These are phyloP conservation scores for Rhizopogon vulgaris DNA, from an alignment of 768 basidiomycete genomes.

Conservation along the genomic window DNA sequence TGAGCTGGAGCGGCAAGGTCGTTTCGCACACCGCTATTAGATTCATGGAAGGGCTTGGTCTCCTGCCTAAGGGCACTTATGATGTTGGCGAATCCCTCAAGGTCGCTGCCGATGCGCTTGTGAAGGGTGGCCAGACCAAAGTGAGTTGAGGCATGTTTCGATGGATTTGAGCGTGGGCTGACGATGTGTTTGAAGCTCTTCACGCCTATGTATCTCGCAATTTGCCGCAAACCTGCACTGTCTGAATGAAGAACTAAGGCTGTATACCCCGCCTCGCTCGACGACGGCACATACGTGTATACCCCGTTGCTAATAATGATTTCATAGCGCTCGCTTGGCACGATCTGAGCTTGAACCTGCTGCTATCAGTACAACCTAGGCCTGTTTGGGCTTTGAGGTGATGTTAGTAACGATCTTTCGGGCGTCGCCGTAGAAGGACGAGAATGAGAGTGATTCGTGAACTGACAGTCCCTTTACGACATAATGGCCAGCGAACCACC, in stretches of 20 bases:
- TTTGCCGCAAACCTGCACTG: conserved; percentile 46
- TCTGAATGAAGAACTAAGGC: conserved; percentile 4
- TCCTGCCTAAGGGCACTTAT: conserved; percentile 89
- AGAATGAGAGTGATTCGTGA: too few relatives aligned
- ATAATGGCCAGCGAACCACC: too few relatives aligned
- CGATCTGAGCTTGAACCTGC: neutral
- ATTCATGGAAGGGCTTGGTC: conserved; percentile 66
- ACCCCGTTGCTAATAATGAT: conserved; percentile 1
- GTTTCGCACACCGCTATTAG: conserved; percentile 79
- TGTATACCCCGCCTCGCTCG: neutral
- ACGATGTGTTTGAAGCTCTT: conserved; percentile 51
- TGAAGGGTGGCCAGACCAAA: conserved; percentile 83
- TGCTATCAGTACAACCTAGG: too few relatives aligned
- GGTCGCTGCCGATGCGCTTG: conserved; percentile 71
- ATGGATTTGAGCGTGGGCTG: conserved; percentile 1
- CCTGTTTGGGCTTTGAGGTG: neutral
- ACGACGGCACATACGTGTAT: neutral
- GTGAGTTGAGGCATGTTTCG: conserved; percentile 31
- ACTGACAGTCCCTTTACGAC: too few relatives aligned
- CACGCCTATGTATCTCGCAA: conserved; percentile 82
- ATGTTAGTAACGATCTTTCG: conserved; percentile 14
- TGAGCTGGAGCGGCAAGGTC: conserved; percentile 80
- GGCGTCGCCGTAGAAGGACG: too few relatives aligned
- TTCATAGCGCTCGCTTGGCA: neutral
- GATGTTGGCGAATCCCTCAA: conserved; percentile 87